Evolutionary conservation across 1,139 yeast species (phyloP), one percentile per base, ranked within the genome.

Genomic region (Nakaseomyces bracarensis): DNA sequence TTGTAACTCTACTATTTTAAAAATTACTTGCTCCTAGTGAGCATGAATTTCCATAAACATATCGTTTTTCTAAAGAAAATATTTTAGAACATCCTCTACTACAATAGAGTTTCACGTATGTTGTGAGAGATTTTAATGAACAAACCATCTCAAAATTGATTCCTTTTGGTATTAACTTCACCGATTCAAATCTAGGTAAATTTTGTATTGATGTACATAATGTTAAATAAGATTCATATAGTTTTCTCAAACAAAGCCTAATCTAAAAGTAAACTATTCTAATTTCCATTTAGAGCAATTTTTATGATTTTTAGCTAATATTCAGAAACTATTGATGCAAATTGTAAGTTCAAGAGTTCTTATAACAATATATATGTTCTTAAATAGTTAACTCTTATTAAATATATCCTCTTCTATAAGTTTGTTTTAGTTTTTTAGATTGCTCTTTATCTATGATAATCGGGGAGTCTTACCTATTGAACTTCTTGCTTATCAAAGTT

Each of bases 401-500:
- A n/a, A n/a, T n/a, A n/a, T n/a, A n/a, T n/a, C n/a, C n/a, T n/a
- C n/a, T n/a, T n/a, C n/a, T n/a, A n/a, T n/a, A n/a, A n/a, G n/a
- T n/a, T n/a, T n/a, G n/a, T n/a, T n/a, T n/a, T n/a, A n/a, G n/a
- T n/a, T n/a, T n/a, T n/a, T n/a, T n/a, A n/a, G n/a, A n/a, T n/a
- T n/a, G n/a, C n/a, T n/a, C n/a, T n/a, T 34, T 10, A 5, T 22
- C 16, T 34, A 14, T n/a, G 26, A 11, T 10, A 13, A n/a, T n/a
- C n/a, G n/a, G n/a, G n/a, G n/a, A n/a, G n/a, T n/a, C n/a, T n/a
- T n/a, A n/a, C n/a, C n/a, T n/a, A n/a, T n/a, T n/a, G n/a, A n/a
- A n/a, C n/a, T 15, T 19, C 18, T 25, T 13, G 13, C n/a, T n/a
- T 13, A 9, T 57, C 59, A 83, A 15, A 82, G 71, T 61, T 89